These are phyloP conservation scores for Backusella psychrophila DNA, from an alignment of 192 early-diverging fungal genomes.

Conservation along the genomic window DNA sequence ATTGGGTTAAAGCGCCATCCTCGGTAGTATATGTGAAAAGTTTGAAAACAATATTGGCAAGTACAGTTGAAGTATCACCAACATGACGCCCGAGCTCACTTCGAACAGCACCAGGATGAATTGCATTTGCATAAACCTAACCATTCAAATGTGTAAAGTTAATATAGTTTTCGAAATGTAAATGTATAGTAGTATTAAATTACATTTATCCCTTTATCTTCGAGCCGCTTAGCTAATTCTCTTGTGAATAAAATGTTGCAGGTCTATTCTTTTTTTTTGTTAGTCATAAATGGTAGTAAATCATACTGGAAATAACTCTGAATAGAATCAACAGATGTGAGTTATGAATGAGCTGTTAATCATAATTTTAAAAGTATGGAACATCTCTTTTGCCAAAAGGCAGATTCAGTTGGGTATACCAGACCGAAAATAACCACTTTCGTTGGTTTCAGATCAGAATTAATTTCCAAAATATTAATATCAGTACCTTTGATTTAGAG, in stretches of 20 bases:
- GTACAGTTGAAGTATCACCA: background rate
- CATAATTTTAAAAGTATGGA: background rate
- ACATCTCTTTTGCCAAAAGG: background rate
- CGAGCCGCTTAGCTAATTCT: constrained; percentile 23
- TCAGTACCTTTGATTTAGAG: constrained; percentile 20
- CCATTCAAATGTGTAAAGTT: background rate
- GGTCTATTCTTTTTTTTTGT: constrained; percentile 1
- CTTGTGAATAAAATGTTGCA: constrained; percentile 31
- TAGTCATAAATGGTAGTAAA: background rate
- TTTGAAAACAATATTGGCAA: background rate
- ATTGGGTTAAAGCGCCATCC: constrained; percentile 45
- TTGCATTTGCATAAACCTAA: constrained; percentile 27
- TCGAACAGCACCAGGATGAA: constrained; percentile 28
- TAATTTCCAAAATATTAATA: background rate
- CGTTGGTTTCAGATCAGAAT: background rate
- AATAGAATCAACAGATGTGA: background rate
- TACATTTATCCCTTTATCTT: constrained; percentile 29
- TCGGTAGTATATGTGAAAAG: constrained; percentile 23
- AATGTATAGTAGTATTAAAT: background rate
- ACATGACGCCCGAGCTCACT: constrained; percentile 24
- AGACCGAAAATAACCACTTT: background rate
- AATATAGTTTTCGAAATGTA: background rate
- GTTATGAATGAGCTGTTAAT: background rate
- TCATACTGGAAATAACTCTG: background rate
- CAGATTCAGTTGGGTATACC: background rate